Conservation (phyloP, 2,329 filamentous ascomycete species). For the Colletotrichum lupini region DNA sequence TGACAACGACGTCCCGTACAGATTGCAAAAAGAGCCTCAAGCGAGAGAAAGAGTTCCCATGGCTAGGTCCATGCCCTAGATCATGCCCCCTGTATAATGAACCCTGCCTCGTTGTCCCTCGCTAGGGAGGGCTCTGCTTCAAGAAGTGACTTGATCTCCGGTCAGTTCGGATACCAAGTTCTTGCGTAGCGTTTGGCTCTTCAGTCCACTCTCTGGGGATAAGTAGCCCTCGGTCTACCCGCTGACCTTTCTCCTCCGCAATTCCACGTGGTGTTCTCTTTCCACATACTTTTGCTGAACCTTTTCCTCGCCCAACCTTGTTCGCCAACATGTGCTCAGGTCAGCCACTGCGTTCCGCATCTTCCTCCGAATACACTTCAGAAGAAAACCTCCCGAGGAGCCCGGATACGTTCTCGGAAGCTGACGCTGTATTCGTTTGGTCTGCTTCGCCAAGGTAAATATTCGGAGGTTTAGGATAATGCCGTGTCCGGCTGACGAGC, state of each 20-base stretch:
- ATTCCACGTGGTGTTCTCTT: slow-evolving; percentile 4
- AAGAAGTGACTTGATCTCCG: slow-evolving; percentile 1
- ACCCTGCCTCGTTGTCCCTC: neutral
- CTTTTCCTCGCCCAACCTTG: neutral
- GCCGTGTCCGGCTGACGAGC: neutral
- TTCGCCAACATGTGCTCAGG: neutral
- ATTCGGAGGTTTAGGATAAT: neutral
- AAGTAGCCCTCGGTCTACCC: neutral
- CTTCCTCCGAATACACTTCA: neutral
- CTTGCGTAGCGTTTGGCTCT: neutral
- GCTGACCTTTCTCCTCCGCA: neutral
- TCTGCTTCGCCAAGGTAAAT: neutral
- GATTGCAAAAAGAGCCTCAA: neutral
- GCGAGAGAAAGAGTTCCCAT: neutral
- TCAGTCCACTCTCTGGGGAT: neutral
- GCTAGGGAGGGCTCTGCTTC: neutral
- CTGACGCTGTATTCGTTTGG: neutral
- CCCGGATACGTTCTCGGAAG: neutral
- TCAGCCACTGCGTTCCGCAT: neutral
- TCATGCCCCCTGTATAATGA: neutral
- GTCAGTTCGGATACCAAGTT: neutral
- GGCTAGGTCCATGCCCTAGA: neutral
- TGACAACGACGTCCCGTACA: neutral
- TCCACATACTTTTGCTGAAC: neutral
- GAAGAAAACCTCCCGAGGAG: neutral